Percentiles rank a stretch among this genome's conserved stretches.
Evolutionary conservation across 2,329 filamentous ascomycete species (phyloP).

Genomic region (Sordariomycetes sp.): DNA sequence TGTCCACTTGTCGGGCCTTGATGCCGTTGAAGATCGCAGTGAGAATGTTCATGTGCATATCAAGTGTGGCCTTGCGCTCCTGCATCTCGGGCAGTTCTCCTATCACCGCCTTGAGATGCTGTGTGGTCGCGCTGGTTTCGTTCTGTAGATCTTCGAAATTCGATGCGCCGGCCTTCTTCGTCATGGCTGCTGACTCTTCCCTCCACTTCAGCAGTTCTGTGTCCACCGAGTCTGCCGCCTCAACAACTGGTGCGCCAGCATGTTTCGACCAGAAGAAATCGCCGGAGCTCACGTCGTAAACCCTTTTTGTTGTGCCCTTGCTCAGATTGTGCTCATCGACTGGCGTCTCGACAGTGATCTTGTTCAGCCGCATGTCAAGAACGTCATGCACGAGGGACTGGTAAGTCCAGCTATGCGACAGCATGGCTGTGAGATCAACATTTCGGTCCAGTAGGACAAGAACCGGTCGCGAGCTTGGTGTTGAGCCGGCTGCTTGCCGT

Average conservation of each 20-base stretch:
- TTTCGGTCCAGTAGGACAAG: slow-evolving; percentile 92
- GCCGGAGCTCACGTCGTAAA: slow-evolving; percentile 79
- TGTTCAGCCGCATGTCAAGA: slow-evolving; percentile 60
- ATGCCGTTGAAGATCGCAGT: slow-evolving; percentile 70
- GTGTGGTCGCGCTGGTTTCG: slow-evolving; percentile 79
- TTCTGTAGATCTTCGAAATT: slow-evolving; percentile 89
- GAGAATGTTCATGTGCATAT: slow-evolving; percentile 99
- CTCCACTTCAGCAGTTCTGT: slow-evolving; percentile 90
- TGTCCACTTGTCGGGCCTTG: slow-evolving; percentile 90
- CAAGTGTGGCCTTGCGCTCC: slow-evolving; percentile 84
- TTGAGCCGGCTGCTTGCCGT: slow-evolving; percentile 48
- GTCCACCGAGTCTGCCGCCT: slow-evolving; percentile 94
- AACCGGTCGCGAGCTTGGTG: slow-evolving; percentile 71
- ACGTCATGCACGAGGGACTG: slow-evolving; percentile 72
- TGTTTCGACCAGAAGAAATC: slow-evolving; percentile 98
- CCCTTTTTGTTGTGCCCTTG: slow-evolving; percentile 72
- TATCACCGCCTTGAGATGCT: slow-evolving; percentile 93
- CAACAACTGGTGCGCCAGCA: slow-evolving; percentile 81
- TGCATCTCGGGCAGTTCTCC: slow-evolving; percentile 84
- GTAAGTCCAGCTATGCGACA: slow-evolving; percentile 83
- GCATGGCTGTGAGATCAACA: slow-evolving; percentile 91
- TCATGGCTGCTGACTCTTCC: slow-evolving; percentile 88
- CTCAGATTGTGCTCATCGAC: slow-evolving; percentile 67
- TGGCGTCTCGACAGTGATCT: slow-evolving; percentile 83
- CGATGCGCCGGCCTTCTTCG: slow-evolving; percentile 86